phyloP scores from a whole-genome alignment of 495 filamentous ascomycete genomes.

The Articulospora tetracladia region DNA sequence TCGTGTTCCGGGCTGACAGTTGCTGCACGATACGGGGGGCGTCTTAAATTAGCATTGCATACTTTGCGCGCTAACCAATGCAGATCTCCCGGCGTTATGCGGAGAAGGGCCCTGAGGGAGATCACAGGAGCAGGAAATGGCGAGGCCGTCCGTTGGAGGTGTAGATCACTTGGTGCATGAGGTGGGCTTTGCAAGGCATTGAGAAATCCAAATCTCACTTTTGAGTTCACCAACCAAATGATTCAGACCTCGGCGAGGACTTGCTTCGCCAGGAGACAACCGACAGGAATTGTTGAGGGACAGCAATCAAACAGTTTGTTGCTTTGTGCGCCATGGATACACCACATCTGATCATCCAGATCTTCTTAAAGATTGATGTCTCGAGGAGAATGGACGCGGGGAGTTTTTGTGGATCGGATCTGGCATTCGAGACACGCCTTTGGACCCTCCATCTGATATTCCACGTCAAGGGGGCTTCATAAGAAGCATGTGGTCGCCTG shows the following conservation, averaged over 20 bases:
- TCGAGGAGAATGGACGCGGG: not conserved
- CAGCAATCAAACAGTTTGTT: too few species aligned
- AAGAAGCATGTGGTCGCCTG: not conserved
- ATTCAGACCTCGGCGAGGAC: too few species aligned
- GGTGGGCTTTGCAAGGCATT: too few species aligned
- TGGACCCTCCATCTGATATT: not conserved
- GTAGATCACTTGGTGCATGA: too few species aligned
- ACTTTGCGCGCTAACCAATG: not conserved
- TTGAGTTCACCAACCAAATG: too few species aligned
- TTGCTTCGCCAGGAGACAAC: too few species aligned
- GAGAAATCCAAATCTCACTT: too few species aligned
- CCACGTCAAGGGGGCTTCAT: not conserved
- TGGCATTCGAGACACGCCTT: not conserved
- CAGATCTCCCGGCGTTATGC: slow-evolving; percentile 6
- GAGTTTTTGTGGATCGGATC: not conserved
- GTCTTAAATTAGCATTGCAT: slow-evolving; percentile 9
- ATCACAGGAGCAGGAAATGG: not conserved
- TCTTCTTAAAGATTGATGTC: too few species aligned
- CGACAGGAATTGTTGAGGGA: too few species aligned
- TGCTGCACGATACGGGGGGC: not conserved
- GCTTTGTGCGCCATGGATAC: too few species aligned
- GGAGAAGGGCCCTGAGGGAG: slow-evolving; percentile 1
- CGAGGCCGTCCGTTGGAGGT: too few species aligned
- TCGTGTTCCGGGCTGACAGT: not conserved
- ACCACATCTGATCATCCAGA: too few species aligned